phyloP scores from a whole-genome alignment of 2,329 filamentous ascomycete genomes.

The Ophiognomonia clavigignenti-juglandacearum region DNA sequence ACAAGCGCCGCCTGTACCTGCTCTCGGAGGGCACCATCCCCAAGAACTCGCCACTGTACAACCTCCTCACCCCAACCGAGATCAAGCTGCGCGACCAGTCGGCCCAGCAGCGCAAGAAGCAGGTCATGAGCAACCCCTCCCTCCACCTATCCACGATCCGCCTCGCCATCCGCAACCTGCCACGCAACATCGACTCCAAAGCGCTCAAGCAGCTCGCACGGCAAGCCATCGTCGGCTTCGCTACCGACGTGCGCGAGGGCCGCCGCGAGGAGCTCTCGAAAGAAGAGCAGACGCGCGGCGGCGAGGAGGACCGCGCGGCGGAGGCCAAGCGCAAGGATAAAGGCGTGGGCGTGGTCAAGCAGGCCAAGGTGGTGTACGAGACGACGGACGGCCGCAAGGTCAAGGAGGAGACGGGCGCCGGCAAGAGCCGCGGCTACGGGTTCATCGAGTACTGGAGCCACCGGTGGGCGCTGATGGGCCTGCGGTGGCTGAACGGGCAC shows the following conservation, averaged over 20 bases:
- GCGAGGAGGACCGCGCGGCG: conserved; percentile 72
- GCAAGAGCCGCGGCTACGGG: conserved; percentile 86
- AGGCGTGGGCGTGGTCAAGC: conserved; percentile 80
- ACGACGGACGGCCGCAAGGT: conserved; percentile 81
- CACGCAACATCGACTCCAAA: conserved; percentile 76
- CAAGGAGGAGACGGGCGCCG: conserved; percentile 68
- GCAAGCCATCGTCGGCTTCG: conserved; percentile 90
- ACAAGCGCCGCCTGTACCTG: conserved; percentile 86
- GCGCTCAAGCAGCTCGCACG: conserved; percentile 87
- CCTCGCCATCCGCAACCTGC: conserved; percentile 87
- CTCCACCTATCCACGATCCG: conserved; percentile 86
- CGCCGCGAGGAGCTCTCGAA: conserved; percentile 75
- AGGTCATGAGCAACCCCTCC: conserved; percentile 86
- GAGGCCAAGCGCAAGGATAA: conserved; percentile 76
- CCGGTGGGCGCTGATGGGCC: conserved; percentile 88
- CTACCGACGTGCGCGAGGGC: conserved; percentile 78
- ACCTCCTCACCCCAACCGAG: conserved; percentile 71
- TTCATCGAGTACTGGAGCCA: conserved; percentile 97
- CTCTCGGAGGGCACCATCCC: conserved; percentile 81
- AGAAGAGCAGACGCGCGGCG: conserved; percentile 78
- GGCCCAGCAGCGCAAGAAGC: conserved; percentile 77
- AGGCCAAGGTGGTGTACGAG: conserved; percentile 95
- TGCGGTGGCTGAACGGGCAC: conserved; percentile 87
- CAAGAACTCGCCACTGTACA: conserved; percentile 70
- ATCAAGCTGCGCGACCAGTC: conserved; percentile 85